Conservation (phyloP, 2,329 filamentous ascomycete species). For the Botrytis pseudocinerea region DNA sequence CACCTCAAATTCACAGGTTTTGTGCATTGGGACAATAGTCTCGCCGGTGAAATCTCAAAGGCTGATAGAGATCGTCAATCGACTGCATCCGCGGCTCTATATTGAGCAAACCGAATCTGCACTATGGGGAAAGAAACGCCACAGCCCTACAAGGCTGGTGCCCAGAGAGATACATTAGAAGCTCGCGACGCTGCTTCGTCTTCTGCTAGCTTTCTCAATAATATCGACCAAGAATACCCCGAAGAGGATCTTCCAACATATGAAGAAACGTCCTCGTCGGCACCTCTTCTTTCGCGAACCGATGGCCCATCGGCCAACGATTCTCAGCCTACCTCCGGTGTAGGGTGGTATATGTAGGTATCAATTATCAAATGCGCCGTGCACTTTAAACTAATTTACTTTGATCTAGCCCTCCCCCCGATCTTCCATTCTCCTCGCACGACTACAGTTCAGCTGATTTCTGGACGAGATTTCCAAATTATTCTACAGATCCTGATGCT, state of each 20-base stretch:
- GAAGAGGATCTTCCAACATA: slow-evolving; percentile 32
- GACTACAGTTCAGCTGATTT: slow-evolving; percentile 32
- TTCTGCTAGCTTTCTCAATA: slow-evolving; percentile 30
- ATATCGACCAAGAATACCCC: slow-evolving; percentile 30
- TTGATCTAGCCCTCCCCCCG: slow-evolving; percentile 27
- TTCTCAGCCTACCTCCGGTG: neutral
- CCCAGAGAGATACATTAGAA: neutral
- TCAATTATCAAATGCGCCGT: neutral
- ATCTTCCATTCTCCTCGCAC: slow-evolving; percentile 35
- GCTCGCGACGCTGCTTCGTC: slow-evolving; percentile 29
- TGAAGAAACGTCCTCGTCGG: slow-evolving; percentile 24
- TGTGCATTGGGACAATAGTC: neutral
- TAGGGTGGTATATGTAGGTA: slow-evolving; percentile 17
- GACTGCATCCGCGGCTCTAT: neutral
- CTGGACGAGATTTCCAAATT: slow-evolving; percentile 37
- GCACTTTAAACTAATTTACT: neutral
- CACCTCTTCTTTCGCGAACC: slow-evolving; percentile 10
- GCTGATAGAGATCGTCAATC: neutral
- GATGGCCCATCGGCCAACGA: neutral
- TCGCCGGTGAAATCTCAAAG: neutral
- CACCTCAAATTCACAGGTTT: neutral
- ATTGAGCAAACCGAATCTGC: neutral
- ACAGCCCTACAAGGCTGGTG: slow-evolving; percentile 13
- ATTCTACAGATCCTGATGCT: slow-evolving; percentile 30
- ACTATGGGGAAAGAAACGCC: slow-evolving; percentile 21